phyloP scores from a whole-genome alignment of 1,284 basidiomycete species.

The Cutaneotrichosporon spelunceum region DNA sequence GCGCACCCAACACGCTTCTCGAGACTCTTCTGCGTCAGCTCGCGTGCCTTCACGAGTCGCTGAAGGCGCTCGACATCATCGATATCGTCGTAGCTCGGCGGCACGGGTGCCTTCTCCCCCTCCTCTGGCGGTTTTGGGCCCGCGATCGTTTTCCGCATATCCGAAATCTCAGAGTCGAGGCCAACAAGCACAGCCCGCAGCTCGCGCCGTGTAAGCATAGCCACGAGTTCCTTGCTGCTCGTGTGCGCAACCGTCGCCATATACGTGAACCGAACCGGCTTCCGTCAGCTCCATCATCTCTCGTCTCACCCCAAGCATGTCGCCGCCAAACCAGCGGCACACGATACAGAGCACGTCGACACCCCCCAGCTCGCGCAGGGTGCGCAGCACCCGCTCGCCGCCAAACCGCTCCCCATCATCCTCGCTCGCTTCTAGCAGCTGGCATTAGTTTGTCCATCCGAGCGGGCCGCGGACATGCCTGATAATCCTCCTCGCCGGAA shows the following conservation, averaged over 20 bases:
- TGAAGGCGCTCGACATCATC: constrained; percentile 37
- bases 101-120: neutral
- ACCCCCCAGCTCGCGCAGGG: constrained; percentile 36
- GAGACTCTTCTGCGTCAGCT: constrained; percentile 38
- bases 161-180: constrained; percentile 41
- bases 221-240: constrained; percentile 32
- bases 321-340: constrained; percentile 33
- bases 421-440: constrained; percentile 43
- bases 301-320: neutral
- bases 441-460: neutral
- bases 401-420: constrained; percentile 50
- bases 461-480: constrained; percentile 26
- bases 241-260: constrained; percentile 43
- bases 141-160: constrained; percentile 28
- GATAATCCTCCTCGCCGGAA: constrained; percentile 45
- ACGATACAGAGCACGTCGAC: constrained; percentile 46
- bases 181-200: constrained; percentile 33
- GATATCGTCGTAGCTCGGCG: constrained; percentile 33
- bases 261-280: constrained; percentile 48
- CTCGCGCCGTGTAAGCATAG: constrained; percentile 33
- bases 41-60: constrained; percentile 39
- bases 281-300: constrained; percentile 13
- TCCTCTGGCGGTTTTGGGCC: neutral
- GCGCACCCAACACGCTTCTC: constrained; percentile 24
- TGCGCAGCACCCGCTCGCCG: constrained; percentile 40